Evolutionary conservation across 768 basidiomycete genomes (phyloP).

Genomic region (Lactifluus piperatus): DNA sequence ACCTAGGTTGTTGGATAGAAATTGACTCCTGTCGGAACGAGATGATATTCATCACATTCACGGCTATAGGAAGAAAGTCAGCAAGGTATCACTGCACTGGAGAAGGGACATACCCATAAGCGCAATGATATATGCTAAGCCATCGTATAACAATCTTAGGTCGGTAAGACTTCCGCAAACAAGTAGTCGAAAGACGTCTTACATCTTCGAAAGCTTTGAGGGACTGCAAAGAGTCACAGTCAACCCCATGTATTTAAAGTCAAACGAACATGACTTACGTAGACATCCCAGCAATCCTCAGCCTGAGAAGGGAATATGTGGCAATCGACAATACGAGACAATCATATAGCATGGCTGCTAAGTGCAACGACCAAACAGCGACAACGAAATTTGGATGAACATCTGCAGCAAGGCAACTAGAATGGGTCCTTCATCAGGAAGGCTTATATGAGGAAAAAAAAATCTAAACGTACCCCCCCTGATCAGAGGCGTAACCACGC

Average conservation of each 20-base stretch:
- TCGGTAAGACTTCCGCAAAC: not conserved
- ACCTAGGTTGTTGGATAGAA: slow-evolving; percentile 20
- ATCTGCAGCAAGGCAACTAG: no score
- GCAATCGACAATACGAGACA: not conserved
- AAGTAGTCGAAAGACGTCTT: slow-evolving; percentile 5
- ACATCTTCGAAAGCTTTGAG: slow-evolving; percentile 22
- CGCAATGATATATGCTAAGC: not conserved
- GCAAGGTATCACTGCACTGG: not conserved
- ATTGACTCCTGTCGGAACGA: slow-evolving; percentile 20
- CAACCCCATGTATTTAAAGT: not conserved
- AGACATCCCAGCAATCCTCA: not conserved
- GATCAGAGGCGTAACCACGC: not conserved
- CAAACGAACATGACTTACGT: not conserved
- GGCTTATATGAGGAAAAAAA: not conserved
- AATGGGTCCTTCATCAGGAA: not conserved
- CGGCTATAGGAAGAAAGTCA: not conserved
- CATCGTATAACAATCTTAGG: slow-evolving; percentile 9
- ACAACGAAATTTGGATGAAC: no score
- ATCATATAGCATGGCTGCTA: not conserved
- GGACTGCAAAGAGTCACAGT: slow-evolving; percentile 10
- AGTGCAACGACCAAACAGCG: no score
- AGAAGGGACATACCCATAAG: not conserved
- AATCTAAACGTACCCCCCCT: not conserved
- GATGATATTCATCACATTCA: slow-evolving; percentile 21
- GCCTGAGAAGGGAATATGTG: not conserved